Evolutionary conservation across 1,139 yeast species (phyloP).

Genomic region (Suhomyces terraborum): DNA sequence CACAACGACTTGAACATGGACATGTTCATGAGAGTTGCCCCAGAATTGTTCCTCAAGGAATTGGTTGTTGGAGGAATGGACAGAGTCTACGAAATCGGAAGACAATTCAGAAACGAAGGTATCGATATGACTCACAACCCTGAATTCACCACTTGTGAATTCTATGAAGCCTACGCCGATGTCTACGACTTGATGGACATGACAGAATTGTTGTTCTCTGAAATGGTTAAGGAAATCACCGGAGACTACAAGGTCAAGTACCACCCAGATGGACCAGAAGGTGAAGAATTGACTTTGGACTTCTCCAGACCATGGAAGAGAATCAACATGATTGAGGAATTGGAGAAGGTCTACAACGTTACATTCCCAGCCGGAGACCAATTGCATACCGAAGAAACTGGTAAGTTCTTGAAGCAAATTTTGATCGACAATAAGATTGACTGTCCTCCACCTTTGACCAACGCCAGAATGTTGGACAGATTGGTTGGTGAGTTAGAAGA

Average conservation of each 20-base stretch:
- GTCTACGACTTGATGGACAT: constrained; percentile 95
- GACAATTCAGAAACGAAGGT: constrained; percentile 98
- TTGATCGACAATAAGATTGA: constrained; percentile 81
- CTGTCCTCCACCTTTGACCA: constrained; percentile 95
- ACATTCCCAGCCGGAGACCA: constrained; percentile 95
- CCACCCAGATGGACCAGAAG: constrained; percentile 91
- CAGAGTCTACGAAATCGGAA: constrained; percentile 97
- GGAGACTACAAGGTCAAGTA: constrained; percentile 83
- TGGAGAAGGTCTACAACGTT: constrained; percentile 83
- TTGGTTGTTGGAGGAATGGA: constrained; percentile 98
- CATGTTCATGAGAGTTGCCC: constrained; percentile 98
- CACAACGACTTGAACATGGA: constrained; percentile 96
- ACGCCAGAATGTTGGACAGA: constrained; percentile 98
- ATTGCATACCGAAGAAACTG: constrained; percentile 92
- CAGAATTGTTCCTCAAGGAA: constrained; percentile 94
- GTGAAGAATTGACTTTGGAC: constrained; percentile 76
- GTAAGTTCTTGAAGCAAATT: constrained; percentile 80
- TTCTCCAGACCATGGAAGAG: constrained; percentile 98
- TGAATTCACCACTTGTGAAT: constrained; percentile 96
- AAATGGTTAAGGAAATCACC: constrained; percentile 94
- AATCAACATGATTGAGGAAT: constrained; percentile 93
- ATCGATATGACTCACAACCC: constrained; percentile 98
- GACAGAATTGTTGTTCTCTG: constrained; percentile 92
- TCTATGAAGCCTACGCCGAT: constrained; percentile 93
- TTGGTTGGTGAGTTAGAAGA: constrained; percentile 95